phyloP scores from a whole-genome alignment of 345 rosid genomes.

The Turnera subulata region DNA sequence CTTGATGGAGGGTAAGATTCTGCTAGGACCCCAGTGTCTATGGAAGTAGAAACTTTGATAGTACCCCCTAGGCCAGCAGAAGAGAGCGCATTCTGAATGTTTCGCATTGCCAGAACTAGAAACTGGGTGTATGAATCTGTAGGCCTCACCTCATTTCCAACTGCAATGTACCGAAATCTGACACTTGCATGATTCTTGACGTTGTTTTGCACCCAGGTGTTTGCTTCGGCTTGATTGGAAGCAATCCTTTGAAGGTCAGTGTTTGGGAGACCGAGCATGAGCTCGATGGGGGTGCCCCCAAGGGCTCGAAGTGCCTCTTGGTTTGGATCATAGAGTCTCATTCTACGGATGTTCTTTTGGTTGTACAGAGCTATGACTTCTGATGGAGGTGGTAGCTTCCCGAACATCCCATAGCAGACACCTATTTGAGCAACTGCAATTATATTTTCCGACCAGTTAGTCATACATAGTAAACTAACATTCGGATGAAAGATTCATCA shows the following conservation, averaged over 20 bases:
- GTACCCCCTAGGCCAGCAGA: conserved; percentile 30
- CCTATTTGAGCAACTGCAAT: conserved; percentile 55
- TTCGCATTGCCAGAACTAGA: conserved; percentile 34
- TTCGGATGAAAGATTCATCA: too few relatives aligned
- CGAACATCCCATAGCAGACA: conserved; percentile 60
- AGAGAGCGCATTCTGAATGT: conserved; percentile 27
- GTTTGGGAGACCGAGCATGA: conserved; percentile 36
- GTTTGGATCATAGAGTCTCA: conserved; percentile 42
- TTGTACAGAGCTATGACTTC: conserved; percentile 49
- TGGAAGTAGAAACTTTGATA: conserved; percentile 47
- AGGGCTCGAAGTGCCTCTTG: conserved; percentile 32
- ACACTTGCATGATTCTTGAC: conserved; percentile 16
- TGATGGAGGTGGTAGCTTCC: conserved; percentile 42
- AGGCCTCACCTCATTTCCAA: conserved; percentile 43
- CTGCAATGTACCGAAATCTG: conserved; percentile 20
- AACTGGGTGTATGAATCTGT: conserved; percentile 17
- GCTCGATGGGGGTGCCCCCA: conserved; percentile 30
- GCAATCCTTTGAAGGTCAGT: conserved; percentile 27
- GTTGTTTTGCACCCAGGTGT: conserved; percentile 40
- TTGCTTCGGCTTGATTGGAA: conserved; percentile 34
- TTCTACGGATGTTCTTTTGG: conserved; percentile 38
- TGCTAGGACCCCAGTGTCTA: conserved; percentile 18
- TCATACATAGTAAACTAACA: not conserved
- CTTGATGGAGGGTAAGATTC: conserved; percentile 38
- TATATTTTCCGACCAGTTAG: too few relatives aligned